Conservation (phyloP, 331 rosid genomes). For the Rhamnella rubrinervis region DNA sequence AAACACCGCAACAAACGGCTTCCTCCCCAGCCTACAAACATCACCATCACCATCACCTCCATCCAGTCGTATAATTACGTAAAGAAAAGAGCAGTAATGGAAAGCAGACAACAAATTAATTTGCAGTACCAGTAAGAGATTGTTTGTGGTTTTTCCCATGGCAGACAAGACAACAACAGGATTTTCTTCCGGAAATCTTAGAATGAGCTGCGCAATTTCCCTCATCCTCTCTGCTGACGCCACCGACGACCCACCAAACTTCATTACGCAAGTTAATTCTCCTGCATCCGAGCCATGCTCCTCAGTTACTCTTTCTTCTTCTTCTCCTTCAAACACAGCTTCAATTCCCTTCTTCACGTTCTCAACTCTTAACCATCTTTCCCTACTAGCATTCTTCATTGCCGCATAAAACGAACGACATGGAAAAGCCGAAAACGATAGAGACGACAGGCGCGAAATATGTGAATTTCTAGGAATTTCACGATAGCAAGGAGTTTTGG, state of each 20-base stretch:
- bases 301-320: not conserved
- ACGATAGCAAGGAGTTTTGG: constrained; percentile 2
- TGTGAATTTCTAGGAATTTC: constrained; percentile 6
- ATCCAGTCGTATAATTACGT: not conserved
- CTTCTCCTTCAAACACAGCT: constrained; percentile 8
- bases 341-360: not conserved
- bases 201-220: constrained; percentile 60
- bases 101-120: not conserved
- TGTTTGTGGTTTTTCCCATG: constrained; percentile 82
- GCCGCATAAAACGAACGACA: not conserved
- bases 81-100: not conserved
- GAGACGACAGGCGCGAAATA: not conserved
- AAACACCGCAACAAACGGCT: constrained; percentile 77
- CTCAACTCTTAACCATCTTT: not conserved
- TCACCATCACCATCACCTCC: not conserved
- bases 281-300: not conserved
- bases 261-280: constrained; percentile 63
- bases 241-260: constrained; percentile 79
- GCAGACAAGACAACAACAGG: constrained; percentile 82
- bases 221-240: constrained; percentile 62
- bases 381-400: constrained; percentile 9
- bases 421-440: not conserved
- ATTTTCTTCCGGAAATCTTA: constrained; percentile 63
- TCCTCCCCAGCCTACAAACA: constrained; percentile 70
- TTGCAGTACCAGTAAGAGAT: constrained; percentile 60